phyloP scores from a whole-genome alignment of 805 yeast species.

The Saturnispora dispora region DNA sequence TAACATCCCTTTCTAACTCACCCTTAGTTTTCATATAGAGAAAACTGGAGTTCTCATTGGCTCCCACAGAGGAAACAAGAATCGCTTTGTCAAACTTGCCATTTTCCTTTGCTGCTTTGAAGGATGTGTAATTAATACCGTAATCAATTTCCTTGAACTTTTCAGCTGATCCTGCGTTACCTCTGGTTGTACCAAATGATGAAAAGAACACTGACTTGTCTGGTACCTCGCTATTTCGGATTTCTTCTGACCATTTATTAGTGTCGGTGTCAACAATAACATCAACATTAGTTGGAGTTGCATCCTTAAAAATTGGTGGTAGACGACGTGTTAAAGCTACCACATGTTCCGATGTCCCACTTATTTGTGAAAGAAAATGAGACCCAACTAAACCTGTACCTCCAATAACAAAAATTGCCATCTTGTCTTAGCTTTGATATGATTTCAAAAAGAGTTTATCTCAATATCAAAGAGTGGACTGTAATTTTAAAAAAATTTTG shows the following conservation, averaged over 20 bases:
- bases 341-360: slow-evolving; percentile 32
- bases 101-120: slow-evolving; percentile 61
- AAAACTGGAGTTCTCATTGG: slow-evolving; percentile 46
- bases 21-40: slow-evolving; percentile 67
- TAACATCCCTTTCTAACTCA: slow-evolving; percentile 58
- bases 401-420: slow-evolving; percentile 41
- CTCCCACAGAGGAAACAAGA: slow-evolving; percentile 59
- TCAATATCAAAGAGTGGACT: not conserved
- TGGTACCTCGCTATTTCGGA: slow-evolving; percentile 22
- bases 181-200: slow-evolving; percentile 69
- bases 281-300: slow-evolving; percentile 18
- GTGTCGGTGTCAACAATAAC: slow-evolving; percentile 38
- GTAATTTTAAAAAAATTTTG: not conserved
- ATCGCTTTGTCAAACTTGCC: slow-evolving; percentile 59
- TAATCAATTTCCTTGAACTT: slow-evolving; percentile 65
- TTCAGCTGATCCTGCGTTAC: slow-evolving; percentile 62
- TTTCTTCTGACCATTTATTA: slow-evolving; percentile 41
- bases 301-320: slow-evolving; percentile 14
- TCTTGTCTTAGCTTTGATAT: not conserved
- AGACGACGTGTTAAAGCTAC: slow-evolving; percentile 45
- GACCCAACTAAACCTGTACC: slow-evolving; percentile 75
- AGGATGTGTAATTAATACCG: slow-evolving; percentile 59
- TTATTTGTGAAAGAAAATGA: slow-evolving; percentile 36
- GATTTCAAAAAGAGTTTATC: not conserved
- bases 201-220: slow-evolving; percentile 42